Conservation (phyloP, 208 protist species). For the Trichomonas tenax region DNA sequence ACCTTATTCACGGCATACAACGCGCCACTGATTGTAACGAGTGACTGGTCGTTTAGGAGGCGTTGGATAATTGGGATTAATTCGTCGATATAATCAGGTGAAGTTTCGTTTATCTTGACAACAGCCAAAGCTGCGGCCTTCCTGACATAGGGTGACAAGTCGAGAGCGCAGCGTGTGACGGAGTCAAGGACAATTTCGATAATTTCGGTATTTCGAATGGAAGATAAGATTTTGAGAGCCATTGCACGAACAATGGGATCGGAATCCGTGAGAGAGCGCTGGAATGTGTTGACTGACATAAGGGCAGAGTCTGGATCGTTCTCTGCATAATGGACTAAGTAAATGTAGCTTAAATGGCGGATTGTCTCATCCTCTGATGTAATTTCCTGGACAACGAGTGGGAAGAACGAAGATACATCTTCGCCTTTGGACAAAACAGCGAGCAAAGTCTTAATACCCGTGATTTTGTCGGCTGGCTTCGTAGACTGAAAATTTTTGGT, state of each 20-base stretch:
- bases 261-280: not conserved
- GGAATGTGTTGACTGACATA: slow-evolving; percentile 9
- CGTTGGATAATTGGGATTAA: not conserved
- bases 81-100: not conserved
- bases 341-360: not conserved
- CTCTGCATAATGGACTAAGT: not conserved
- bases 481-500: not conserved
- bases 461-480: not conserved
- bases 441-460: not conserved
- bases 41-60: not conserved
- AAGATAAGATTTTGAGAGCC: not conserved
- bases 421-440: not conserved
- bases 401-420: not conserved
- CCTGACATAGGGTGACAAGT: not conserved
- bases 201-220: not conserved
- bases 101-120: not conserved
- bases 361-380: not conserved
- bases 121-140: not conserved
- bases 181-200: slow-evolving; percentile 2
- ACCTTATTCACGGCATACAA: not conserved
- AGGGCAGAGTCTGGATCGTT: not conserved
- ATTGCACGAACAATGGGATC: not conserved
- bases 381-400: slow-evolving; percentile 2
- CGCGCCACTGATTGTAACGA: not conserved
- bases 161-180: not conserved